These are phyloP conservation scores for Talaromyces marneffei DNA, from an alignment of 2,329 filamentous ascomycete species.

Conservation along the genomic window DNA sequence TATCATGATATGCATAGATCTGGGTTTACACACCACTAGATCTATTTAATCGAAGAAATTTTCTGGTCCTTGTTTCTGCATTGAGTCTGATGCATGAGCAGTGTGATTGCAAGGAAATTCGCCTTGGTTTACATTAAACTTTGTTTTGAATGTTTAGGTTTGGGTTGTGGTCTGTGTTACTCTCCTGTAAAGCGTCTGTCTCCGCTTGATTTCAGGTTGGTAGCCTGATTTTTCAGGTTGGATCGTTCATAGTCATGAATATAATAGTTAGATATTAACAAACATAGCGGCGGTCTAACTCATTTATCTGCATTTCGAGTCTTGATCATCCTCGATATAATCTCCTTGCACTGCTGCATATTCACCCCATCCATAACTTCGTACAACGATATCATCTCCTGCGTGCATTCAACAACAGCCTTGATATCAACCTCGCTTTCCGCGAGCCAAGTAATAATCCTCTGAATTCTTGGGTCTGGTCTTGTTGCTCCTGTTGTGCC, in stretches of 20 bases:
- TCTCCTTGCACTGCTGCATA: slow-evolving; percentile 60
- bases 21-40: background rate
- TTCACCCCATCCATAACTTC: slow-evolving; percentile 65
- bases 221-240: background rate
- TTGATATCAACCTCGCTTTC: slow-evolving; percentile 81
- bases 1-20: slow-evolving; percentile 3
- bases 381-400: slow-evolving; percentile 87
- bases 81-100: slow-evolving; percentile 1
- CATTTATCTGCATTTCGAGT: slow-evolving; percentile 53
- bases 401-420: slow-evolving; percentile 79
- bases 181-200: background rate
- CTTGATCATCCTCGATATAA: slow-evolving; percentile 58
- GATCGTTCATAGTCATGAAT: background rate
- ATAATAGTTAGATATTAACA: background rate
- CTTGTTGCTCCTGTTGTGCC: slow-evolving; percentile 17
- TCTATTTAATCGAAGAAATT: background rate
- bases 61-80: background rate
- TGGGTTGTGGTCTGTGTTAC: background rate
- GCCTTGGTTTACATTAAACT: background rate
- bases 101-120: slow-evolving; percentile 1
- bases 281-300: background rate
- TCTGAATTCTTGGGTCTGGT: slow-evolving; percentile 46
- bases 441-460: slow-evolving; percentile 73
- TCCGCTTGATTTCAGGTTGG: background rate
- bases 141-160: background rate